Evolutionary conservation across 768 basidiomycete genomes (phyloP), one percentile per base, ranked within the genome.

Genomic region (Dacryopinax spathularia): DNA sequence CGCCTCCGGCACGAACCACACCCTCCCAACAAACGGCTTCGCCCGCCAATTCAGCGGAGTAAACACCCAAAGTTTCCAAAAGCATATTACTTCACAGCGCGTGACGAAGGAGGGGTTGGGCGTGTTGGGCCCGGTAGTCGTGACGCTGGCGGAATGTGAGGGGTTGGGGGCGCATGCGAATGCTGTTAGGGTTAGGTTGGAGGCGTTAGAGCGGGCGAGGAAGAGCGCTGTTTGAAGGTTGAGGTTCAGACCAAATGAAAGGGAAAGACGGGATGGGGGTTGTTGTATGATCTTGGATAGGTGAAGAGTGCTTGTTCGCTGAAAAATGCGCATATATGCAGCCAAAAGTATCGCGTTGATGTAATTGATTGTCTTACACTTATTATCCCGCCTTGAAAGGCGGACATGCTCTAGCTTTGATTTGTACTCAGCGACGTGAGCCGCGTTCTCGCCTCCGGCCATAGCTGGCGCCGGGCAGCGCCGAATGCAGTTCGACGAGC

Each of bases 31-130:
- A 10, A 92, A 91, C 66, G 93, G 95, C 25, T 99, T 93, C 73
- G 96, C 96, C 25, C 85, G 91, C 60, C 96, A 98, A 73, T 99
- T 94, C 78, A 96, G 93, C 68, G 96, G 96, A 3, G 96, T 99
- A 68, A 97, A 95, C 77, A 97, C 95, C 0, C 78, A 83, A 9
- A 93, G 92, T 1, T 99, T 98, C 87, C 94, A 97, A 73, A 99
- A 99, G 75, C 89, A 98, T 73, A 97, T 98, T 69, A 99, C 96
- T 15, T 93, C 91, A 4, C 96, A 98, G 73, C 89, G 96, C 72
- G 82, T 98, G 25, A 88, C 92, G 10, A 73, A 78, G 18, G 83
- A 80, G 5, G 96, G 96, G 16, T 77, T 99, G 63, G 78, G 79
- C 68, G 76, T 68, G 13, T 79, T 99, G 33, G 96, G 96, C 2